Conservation (phyloP, 2,329 filamentous ascomycete genomes). For the Xylariaceae sp. region DNA sequence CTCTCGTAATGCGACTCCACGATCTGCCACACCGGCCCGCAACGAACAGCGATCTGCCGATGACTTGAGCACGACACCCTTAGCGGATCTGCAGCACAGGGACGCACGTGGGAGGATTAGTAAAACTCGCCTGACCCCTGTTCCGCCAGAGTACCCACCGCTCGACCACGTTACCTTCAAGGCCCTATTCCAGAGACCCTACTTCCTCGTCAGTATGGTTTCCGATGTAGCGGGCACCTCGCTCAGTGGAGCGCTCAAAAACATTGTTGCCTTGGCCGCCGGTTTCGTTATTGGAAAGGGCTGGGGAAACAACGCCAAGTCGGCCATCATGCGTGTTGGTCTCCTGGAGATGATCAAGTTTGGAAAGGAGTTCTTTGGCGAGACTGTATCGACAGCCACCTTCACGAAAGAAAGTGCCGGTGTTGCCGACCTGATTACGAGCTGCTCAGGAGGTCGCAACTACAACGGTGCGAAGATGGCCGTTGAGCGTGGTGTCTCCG, state of each 20-base stretch:
- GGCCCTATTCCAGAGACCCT: conserved; percentile 86
- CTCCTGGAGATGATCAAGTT: conserved; percentile 96
- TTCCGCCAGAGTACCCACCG: conserved; percentile 78
- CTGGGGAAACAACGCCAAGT: conserved; percentile 98
- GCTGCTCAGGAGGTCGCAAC: conserved; percentile 86
- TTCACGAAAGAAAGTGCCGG: conserved; percentile 97
- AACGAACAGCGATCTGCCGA: conserved; percentile 45
- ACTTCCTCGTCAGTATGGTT: conserved; percentile 95
- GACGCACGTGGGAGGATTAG: conserved; percentile 63
- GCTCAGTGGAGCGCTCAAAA: conserved; percentile 90
- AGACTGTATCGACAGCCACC: conserved; percentile 73
- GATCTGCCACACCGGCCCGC: conserved; percentile 44
- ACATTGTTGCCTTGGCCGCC: conserved; percentile 88
- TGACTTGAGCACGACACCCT: conserved; percentile 48
- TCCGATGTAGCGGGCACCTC: conserved; percentile 96
- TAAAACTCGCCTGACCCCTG: conserved; percentile 64
- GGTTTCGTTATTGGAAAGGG: conserved; percentile 93
- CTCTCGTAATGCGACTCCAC: conserved; percentile 48
- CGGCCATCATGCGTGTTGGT: conserved; percentile 95
- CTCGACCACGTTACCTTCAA: conserved; percentile 80
- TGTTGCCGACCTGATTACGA: conserved; percentile 92
- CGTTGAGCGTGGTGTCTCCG: conserved; percentile 69
- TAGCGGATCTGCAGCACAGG: conserved; percentile 56
- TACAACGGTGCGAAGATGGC: conserved; percentile 89
- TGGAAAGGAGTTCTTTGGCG: conserved; percentile 84